Base-by-base conservation (phyloP, 2,329 filamentous ascomycete genomes). In the Neonectria hederae region DNA sequence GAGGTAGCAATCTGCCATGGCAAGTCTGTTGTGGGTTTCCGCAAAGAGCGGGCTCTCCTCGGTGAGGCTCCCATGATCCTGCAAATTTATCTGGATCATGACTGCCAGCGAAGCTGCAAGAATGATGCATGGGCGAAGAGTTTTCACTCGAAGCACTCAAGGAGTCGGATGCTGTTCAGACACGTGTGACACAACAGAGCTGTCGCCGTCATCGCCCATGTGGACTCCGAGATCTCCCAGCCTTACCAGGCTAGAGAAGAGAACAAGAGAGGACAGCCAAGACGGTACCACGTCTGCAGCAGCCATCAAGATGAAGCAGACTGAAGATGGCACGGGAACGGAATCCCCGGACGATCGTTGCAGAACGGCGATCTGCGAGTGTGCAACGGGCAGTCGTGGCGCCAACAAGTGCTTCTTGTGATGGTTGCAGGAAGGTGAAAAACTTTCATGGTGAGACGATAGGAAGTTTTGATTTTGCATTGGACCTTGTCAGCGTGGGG, bases 381-480 rank as follows among this genome's bases (percentile, higher is more conserved):
- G 54, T 59, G 63, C 55, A 53, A 63, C 54, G 63, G 49, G 54
- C 49, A 62, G 51, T 70, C 63, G 62, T 73, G 67, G 70, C 67
- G 62, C 59, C 52, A 68, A 56, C 48, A 54, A 65, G 63, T 62
- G 62, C 60, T 67, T 70, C 60, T 62, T 66, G 53, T 69, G 66
- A 58, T 67, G 67, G 69, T 73, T 73, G 71, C 69, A 70, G 60
- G 57, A 62, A 43, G 40, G 63, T 62, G 65, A 72, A 46, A 64
- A 66, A 55, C 38, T 43, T 64, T 66, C 51, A 24, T 48, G 53
- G 57, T 13, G 59, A 22, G 62, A 65, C 57, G 69, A 74, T 72
- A 74, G 68, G 61, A 61, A 65, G 69, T 69, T 74, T 74, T 71
- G 67, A 71, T 67, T 74, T 74, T 70, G 71, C 71, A 73, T 72